A percentile compares a stretch with the other conserved stretches of the same genome.
These are phyloP conservation scores for Arthroderma uncinatum DNA, from an alignment of 2,329 filamentous ascomycete genomes.

Conservation along the genomic window DNA sequence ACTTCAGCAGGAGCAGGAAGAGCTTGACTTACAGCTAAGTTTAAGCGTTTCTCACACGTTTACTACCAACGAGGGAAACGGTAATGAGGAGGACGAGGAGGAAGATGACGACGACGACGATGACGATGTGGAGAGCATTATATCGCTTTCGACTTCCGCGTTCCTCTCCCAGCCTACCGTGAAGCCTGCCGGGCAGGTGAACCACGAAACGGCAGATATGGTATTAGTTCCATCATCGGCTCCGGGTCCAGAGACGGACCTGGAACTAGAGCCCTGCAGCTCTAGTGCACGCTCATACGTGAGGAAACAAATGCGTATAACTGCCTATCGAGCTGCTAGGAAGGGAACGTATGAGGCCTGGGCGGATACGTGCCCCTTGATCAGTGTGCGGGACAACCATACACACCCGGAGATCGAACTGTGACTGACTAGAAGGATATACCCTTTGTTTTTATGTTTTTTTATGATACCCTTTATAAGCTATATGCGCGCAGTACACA, in stretches of 20 bases:
- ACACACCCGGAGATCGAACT: constrained; percentile 34
- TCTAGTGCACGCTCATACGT: neutral
- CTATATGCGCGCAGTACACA: too few relatives aligned
- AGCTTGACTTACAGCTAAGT: neutral
- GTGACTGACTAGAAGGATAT: constrained; percentile 13
- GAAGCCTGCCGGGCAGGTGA: neutral
- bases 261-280: neutral
- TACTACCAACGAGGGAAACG: constrained; percentile 5
- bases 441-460: neutral
- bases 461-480: neutral
- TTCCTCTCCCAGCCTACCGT: constrained; percentile 17
- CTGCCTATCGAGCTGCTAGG: constrained; percentile 33
- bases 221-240: constrained; percentile 1
- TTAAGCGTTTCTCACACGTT: neutral
- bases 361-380: constrained; percentile 28
- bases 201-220: neutral
- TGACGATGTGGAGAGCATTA: constrained; percentile 10
- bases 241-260: constrained; percentile 3
- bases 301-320: constrained; percentile 15
- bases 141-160: constrained; percentile 21
- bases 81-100: neutral
- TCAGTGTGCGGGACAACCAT: constrained; percentile 36
- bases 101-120: neutral
- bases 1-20: neutral
- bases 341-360: constrained; percentile 35